Base-by-base conservation (phyloP, 73 alveolate genomes). In the Urostyla sp. region DNA sequence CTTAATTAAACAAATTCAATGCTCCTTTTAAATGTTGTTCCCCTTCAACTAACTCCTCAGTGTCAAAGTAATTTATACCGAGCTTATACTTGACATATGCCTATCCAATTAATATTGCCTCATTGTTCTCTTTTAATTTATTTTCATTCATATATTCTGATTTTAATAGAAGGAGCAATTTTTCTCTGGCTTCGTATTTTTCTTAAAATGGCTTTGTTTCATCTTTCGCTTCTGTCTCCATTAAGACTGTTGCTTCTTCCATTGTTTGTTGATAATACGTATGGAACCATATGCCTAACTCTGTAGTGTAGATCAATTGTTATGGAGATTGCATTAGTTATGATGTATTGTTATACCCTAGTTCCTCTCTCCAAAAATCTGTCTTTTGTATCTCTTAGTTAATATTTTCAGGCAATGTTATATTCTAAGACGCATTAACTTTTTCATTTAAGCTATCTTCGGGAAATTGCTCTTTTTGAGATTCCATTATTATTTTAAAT, bases 111-210 rank as follows among this genome's bases (percentile, higher is more conserved):
- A 35, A 45, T 24, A 28, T 52, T 8, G n/a, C n/a, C 44, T 73
- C 40, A 21, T 35, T 83, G 84, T 61, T 15, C 43, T 21, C 40
- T 46, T 52, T 67, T 45, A 30, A 53, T 37, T 7, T 67, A 5
- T 23, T 34, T 43, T 16, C 24, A 59, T 45, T 57, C 57, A 81
- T 30, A 26, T 72, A 48, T 23, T 57, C 73, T 35, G 78, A 63
- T 72, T 87, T 55, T 26, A 87, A 50, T 13, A 88, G 81, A 18
- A 67, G 30, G 67, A 77, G 35, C 49, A 86, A 46, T 31, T 66
- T 53, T 21, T 92, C 96, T 67, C 96, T 85, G n/a, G 96, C 95
- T 46, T 72, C 63, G 61, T 94, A 91, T 56, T 91, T 94, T 36
- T 67, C 67, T 24, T 80, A 91, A 57, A 59, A 88, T n/a, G 97